Percentiles rank a stretch among this genome's conserved stretches.
Conservation (phyloP, 2,329 filamentous ascomycete genomes). For the Colletotrichum chlorophyti region DNA sequence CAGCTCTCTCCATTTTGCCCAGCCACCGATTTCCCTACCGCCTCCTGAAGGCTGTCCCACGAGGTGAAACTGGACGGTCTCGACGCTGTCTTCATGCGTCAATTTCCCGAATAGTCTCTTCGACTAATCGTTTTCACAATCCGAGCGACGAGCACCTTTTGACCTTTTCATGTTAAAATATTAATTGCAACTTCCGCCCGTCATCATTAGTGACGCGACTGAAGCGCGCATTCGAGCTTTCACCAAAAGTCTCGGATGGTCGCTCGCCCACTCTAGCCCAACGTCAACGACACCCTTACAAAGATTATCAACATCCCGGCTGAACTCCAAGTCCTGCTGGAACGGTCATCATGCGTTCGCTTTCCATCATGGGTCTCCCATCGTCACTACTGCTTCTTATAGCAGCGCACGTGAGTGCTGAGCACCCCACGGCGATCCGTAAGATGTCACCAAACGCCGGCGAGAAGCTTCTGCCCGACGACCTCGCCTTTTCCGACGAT, state of each 20-base stretch:
- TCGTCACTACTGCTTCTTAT: constrained; percentile 54
- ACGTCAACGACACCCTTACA: not conserved
- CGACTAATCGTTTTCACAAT: not conserved
- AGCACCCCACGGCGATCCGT: constrained; percentile 66
- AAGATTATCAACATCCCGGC: too few species aligned
- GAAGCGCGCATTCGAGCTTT: not conserved
- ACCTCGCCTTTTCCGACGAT: constrained; percentile 57
- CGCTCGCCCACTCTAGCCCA: not conserved
- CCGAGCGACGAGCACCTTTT: not conserved
- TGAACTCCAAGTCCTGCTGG: not conserved
- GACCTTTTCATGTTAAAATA: not conserved
- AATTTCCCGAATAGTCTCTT: not conserved
- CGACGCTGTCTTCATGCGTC: constrained; percentile 4
- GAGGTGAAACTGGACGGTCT: constrained; percentile 1
- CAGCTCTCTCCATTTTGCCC: constrained; percentile 11
- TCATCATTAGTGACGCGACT: not conserved
- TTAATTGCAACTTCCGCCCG: not conserved
- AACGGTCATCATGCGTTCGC: constrained; percentile 45
- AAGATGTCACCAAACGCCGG: constrained; percentile 76
- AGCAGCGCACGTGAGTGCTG: constrained; percentile 44
- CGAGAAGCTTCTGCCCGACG: constrained; percentile 77
- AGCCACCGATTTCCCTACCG: constrained; percentile 25
- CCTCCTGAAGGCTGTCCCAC: not conserved
- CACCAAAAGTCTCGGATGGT: not conserved
- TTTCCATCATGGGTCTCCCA: constrained; percentile 47